Base-by-base conservation (phyloP, 2,329 filamentous ascomycete species). In the Xylaria sp. region DNA sequence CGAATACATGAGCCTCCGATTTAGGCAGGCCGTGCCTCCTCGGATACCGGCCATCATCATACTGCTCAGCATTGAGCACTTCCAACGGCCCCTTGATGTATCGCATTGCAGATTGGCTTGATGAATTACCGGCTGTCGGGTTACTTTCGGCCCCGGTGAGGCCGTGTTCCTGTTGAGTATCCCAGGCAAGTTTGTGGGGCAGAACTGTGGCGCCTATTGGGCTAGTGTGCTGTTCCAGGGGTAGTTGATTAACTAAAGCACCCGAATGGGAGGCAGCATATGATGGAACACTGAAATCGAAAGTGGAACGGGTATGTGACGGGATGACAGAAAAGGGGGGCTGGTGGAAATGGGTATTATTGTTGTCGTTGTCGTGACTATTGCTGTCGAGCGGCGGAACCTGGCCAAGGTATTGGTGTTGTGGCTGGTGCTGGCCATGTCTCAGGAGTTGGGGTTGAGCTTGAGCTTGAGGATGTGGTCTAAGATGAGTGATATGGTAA, bases 21-120 rank as follows among this genome's bases (percentile, higher is more conserved):
- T 67, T 68, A 20, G 71, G 63, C 67, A 66, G 34, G 60, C 72
- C 68, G 66, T 63, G 70, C 60, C 70, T 64, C 63, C 60, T 68
- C 60, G 70, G 65, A 60, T 36, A 70, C 2, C 73, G 72, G 34
- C 25, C 80, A 66, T 81, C 79, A 70, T 82, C 76, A 68, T 83
- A 85, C 43, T 80, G 78, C 74, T 85, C 83, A 48, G 83, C 83
- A 72, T 78, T 83, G 58, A 86, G 78, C 53, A 85, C 84, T n/a
- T 81, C 74, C 20, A 82, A 73, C 57, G 81, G 78, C 41, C 78
- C 74, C 45, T 78, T 76, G 65, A 80, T 76, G 67, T 75, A 74
- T 48, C 74, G 72, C 75, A 77, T 77, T 53, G 69, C 48, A 41
- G 68, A 45, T 41, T 63, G 67, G 46, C 69, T 64, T 13, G 71